These are phyloP conservation scores for Yamadazyma mexicana DNA, from an alignment of 1,139 yeast species.

Conservation along the genomic window DNA sequence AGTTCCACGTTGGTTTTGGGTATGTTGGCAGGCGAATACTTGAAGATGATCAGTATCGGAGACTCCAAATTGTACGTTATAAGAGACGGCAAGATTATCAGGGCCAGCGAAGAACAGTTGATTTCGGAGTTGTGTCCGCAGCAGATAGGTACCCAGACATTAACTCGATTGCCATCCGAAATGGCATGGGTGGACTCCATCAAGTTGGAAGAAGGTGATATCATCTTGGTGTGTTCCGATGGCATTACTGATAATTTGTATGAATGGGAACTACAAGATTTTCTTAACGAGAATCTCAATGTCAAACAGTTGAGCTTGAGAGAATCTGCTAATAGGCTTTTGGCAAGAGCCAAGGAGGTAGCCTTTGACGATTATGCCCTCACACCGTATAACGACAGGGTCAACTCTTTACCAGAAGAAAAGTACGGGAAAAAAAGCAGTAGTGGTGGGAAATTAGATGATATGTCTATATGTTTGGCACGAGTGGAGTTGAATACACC, in stretches of 20 bases:
- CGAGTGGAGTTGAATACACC: constrained; percentile 32
- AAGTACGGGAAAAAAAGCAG: constrained; percentile 33
- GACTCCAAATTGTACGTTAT: constrained; percentile 53
- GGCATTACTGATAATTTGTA: constrained; percentile 57
- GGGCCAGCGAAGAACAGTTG: constrained; percentile 51
- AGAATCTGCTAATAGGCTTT: constrained; percentile 38
- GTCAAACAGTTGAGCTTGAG: constrained; percentile 31
- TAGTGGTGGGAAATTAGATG: constrained; percentile 58
- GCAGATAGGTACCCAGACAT: constrained; percentile 57
- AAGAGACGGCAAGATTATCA: constrained; percentile 47
- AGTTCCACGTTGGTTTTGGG: constrained; percentile 54
- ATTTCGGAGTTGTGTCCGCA: constrained; percentile 50
- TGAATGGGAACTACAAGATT: constrained; percentile 45
- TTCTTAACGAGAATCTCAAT: constrained; percentile 32
- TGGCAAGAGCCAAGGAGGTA: constrained; percentile 47
- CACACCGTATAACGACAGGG: constrained; percentile 56
- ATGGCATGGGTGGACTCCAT: constrained; percentile 50
- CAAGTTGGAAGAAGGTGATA: constrained; percentile 40
- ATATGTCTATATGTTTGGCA: constrained; percentile 53
- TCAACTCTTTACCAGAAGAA: constrained; percentile 42
- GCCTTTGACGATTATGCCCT: constrained; percentile 57
- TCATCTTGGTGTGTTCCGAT: constrained; percentile 51
- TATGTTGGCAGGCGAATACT: constrained; percentile 50
- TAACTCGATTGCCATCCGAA: constrained; percentile 45
- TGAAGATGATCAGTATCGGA: constrained; percentile 55